Evolutionary conservation across 1,284 basidiomycete species (phyloP).

Genomic region (Polyporus tsugae): DNA sequence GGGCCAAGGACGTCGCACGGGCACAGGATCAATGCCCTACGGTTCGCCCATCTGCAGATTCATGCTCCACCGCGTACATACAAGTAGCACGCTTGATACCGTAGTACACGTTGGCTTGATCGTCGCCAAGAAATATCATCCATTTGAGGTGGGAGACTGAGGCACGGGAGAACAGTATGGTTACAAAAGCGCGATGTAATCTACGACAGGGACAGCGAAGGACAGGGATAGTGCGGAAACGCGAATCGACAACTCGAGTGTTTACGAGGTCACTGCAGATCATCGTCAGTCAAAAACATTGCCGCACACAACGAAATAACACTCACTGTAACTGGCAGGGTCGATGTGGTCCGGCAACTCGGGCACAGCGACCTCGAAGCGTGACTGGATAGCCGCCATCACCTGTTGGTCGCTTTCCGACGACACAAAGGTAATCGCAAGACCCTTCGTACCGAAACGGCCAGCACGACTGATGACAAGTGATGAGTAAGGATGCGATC

Average conservation of each 20-base stretch:
- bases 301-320: slow-evolving; percentile 41
- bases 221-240: slow-evolving; percentile 24
- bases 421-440: slow-evolving; percentile 97
- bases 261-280: slow-evolving; percentile 50
- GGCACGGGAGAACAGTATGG: slow-evolving; percentile 26
- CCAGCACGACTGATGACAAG: slow-evolving; percentile 82
- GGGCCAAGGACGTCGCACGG: neutral
- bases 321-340: slow-evolving; percentile 83
- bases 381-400: slow-evolving; percentile 88
- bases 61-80: too few relatives aligned
- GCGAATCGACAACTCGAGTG: slow-evolving; percentile 15
- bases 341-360: slow-evolving; percentile 95
- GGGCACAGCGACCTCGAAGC: slow-evolving; percentile 94
- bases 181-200: slow-evolving; percentile 32
- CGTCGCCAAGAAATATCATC: slow-evolving; percentile 29
- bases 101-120: slow-evolving; percentile 3
- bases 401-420: slow-evolving; percentile 94
- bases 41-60: too few relatives aligned
- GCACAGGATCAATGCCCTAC: neutral
- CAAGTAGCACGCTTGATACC: slow-evolving; percentile 1
- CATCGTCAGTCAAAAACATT: neutral
- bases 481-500: neutral
- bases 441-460: slow-evolving; percentile 99
- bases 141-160: slow-evolving; percentile 29
- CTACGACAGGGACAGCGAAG: slow-evolving; percentile 27